Evolutionary conservation across 441 rosid species (phyloP), one percentile per base, ranked within the genome.

Genomic region (Erysimum pusillum): DNA sequence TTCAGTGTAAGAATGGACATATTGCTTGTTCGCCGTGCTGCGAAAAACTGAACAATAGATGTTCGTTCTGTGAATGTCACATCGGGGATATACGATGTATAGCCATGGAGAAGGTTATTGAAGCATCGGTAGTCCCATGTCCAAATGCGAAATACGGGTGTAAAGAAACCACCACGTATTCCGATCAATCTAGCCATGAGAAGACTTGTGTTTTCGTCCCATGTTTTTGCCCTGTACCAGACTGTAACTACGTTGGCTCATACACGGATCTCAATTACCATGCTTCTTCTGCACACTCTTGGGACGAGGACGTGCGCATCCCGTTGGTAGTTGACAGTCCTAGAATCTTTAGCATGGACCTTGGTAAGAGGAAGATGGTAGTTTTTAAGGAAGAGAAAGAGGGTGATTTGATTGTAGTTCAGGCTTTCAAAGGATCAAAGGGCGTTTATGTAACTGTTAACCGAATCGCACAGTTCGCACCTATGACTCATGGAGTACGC

Each of bases 1-100:
- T 71, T 34, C 75, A 90, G 95, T 90, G 96, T 78, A 85, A 75
- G 39, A 90, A 87, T 76, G 90, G 91, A 2, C 93, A 90, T 53
- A 18, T 79, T 17, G 86, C 90, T 25, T 88, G 95, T 83, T 59
- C 84, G 36, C 25, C 79, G 34, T 90, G 92, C 81, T 83, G 89
- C 80, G 12, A 8, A 18, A 86, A 78, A 68, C 9, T 86, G 76
- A 28, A 14, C 54, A 82, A 86, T 28, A 84, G 42, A 76, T 90
- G 91, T 17, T 85, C 91, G 0, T 76, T 81, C 12, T 87, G 96
- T 71, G 70, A 76, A 9, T 45, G 44, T 76, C 82, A 81, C 28
- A 87, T 85, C 14, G 91, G 96, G 2, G 80, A 87, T 51, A 86
- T 79, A 32, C 85, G 91, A 13, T 87, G 90, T 71, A 80, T 85